Evolutionary conservation across 345 rosid genomes (phyloP).

Genomic region (Aegle marmelos): DNA sequence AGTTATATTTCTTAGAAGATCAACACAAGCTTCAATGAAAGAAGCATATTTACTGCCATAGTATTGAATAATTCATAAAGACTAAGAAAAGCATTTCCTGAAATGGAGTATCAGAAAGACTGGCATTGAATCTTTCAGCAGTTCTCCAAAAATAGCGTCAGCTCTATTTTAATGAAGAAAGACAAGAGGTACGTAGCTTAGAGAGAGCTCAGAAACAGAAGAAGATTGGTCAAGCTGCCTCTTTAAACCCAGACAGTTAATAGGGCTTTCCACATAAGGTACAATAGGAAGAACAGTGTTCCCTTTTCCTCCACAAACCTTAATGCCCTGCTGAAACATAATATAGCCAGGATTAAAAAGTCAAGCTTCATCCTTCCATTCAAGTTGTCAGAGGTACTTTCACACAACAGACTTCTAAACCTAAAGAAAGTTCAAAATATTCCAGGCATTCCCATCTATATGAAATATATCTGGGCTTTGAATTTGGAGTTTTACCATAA

Average conservation of each 20-base stretch:
- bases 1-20: not conserved
- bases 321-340: not conserved
- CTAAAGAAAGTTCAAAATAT: conserved; percentile 1
- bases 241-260: conserved; percentile 1
- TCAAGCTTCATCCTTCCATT: not conserved
- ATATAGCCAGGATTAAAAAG: not conserved
- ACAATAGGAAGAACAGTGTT: not conserved
- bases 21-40: not conserved
- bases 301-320: not conserved
- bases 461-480: conserved; percentile 3
- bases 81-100: not conserved
- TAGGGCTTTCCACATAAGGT: not conserved
- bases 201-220: not conserved
- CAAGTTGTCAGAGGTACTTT: not conserved
- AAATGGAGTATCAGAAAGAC: not conserved
- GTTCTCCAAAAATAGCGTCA: not conserved
- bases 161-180: not conserved
- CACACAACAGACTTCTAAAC: conserved; percentile 2
- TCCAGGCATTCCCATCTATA: not conserved
- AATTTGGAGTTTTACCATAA: conserved; percentile 1
- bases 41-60: not conserved
- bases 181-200: conserved; percentile 1
- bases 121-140: not conserved
- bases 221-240: conserved; percentile 11
- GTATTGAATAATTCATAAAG: not conserved